Evolutionary conservation across 2,329 filamentous ascomycete genomes (phyloP).

Genomic region (Parafenestella ontariensis): DNA sequence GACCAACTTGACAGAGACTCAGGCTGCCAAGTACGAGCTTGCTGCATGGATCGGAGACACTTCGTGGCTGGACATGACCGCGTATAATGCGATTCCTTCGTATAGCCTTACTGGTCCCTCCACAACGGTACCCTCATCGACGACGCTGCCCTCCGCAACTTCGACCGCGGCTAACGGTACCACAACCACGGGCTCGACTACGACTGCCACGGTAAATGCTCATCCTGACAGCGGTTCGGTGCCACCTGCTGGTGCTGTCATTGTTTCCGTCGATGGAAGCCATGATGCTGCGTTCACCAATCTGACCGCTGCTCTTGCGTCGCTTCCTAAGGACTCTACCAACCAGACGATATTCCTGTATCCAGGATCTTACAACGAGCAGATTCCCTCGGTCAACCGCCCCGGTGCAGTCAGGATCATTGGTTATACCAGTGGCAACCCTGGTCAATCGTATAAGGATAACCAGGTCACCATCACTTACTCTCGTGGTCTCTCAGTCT

Average conservation of each 20-base stretch:
- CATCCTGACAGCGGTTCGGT: slow-evolving; percentile 53
- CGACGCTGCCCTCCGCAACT: slow-evolving; percentile 10
- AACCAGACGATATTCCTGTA: slow-evolving; percentile 67
- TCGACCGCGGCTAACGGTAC: slow-evolving; percentile 22
- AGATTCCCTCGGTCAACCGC: slow-evolving; percentile 60
- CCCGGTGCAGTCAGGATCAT: slow-evolving; percentile 61
- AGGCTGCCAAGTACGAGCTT: slow-evolving; percentile 48
- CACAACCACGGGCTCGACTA: slow-evolving; percentile 21
- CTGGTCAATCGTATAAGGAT: slow-evolving; percentile 51
- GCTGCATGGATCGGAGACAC: slow-evolving; percentile 51
- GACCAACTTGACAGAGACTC: slow-evolving; percentile 44
- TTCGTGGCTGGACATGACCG: slow-evolving; percentile 52
- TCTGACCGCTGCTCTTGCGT: slow-evolving; percentile 46
- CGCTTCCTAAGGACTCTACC: slow-evolving; percentile 44
- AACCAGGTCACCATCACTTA: slow-evolving; percentile 64
- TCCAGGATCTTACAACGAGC: slow-evolving; percentile 64
- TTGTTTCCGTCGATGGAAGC: slow-evolving; percentile 49
- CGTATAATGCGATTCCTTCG: slow-evolving; percentile 48
- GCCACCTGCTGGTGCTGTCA: slow-evolving; percentile 52
- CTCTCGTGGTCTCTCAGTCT: slow-evolving; percentile 49
- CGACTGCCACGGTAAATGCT: slow-evolving; percentile 41
- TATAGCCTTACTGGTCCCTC: slow-evolving; percentile 20
- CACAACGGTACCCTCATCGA: slow-evolving; percentile 5
- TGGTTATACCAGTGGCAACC: slow-evolving; percentile 62
- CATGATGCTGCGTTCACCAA: slow-evolving; percentile 42